Evolutionary conservation across 1,139 yeast species (phyloP).

Genomic region (Nakaseomyces sp.): DNA sequence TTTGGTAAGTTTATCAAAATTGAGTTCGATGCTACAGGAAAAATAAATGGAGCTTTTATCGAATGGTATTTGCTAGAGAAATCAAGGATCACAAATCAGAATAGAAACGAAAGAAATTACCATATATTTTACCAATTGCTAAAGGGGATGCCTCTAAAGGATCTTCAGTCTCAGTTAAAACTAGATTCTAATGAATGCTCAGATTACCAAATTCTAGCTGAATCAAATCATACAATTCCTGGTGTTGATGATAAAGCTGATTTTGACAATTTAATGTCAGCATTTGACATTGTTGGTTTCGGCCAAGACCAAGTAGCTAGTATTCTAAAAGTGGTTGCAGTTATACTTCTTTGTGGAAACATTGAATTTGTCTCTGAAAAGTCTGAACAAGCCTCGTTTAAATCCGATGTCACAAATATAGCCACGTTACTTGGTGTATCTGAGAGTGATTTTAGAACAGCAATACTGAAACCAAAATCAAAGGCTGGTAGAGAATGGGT

Average conservation of each 20-base stretch:
- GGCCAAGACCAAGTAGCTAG: constrained; percentile 44
- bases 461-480: constrained; percentile 71
- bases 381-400: constrained; percentile 72
- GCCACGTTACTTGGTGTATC: constrained; percentile 60
- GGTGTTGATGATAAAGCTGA: constrained; percentile 72
- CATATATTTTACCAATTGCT: constrained; percentile 87
- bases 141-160: constrained; percentile 49
- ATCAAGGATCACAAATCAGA: constrained; percentile 83
- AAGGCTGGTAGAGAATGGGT: constrained; percentile 89
- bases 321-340: constrained; percentile 61
- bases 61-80: constrained; percentile 93
- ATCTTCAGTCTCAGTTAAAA: constrained; percentile 39
- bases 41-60: constrained; percentile 79
- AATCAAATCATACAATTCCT: constrained; percentile 47
- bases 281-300: constrained; percentile 72
- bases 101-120: constrained; percentile 72
- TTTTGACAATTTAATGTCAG: constrained; percentile 49
- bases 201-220: constrained; percentile 47
- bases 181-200: constrained; percentile 31
- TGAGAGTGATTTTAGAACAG: constrained; percentile 44
- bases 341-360: constrained; percentile 80
- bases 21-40: constrained; percentile 56
- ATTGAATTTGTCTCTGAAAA: constrained; percentile 63
- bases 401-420: constrained; percentile 47
- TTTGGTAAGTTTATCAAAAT: constrained; percentile 94